Percentiles rank a stretch among this genome's conserved stretches.
Conservation (phyloP, 2,329 filamentous ascomycete genomes). For the Ilyonectria sp. region DNA sequence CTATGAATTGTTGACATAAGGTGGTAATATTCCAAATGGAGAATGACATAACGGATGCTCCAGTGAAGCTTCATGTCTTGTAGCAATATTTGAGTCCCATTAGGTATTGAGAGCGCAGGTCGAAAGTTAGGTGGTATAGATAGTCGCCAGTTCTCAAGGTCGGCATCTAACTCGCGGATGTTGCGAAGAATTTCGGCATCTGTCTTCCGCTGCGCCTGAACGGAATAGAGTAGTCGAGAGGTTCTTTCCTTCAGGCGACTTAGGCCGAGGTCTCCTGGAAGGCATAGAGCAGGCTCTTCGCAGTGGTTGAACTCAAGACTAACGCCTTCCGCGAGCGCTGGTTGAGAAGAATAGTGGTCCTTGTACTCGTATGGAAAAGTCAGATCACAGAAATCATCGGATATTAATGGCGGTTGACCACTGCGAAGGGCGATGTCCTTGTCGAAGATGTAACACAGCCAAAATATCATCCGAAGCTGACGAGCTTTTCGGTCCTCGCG, state of each 20-base stretch:
- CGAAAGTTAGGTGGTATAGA: slow-evolving; percentile 62
- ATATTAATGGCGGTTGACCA: too few relatives aligned
- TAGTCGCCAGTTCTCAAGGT: slow-evolving; percentile 68
- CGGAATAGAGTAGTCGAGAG: slow-evolving; percentile 65
- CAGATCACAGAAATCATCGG: too few relatives aligned
- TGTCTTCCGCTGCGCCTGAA: slow-evolving; percentile 62
- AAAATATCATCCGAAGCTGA: slow-evolving; percentile 63
- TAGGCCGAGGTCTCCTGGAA: slow-evolving; percentile 64
- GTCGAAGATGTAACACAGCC: slow-evolving; percentile 69
- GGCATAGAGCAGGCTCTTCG: slow-evolving; percentile 46
- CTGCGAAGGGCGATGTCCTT: slow-evolving; percentile 69
- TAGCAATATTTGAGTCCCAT: slow-evolving; percentile 46
- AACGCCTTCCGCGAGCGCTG: too few relatives aligned
- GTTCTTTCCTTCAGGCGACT: slow-evolving; percentile 68
- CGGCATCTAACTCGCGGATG: slow-evolving; percentile 70
- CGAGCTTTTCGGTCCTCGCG: slow-evolving; percentile 47
- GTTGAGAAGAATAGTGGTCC: too few relatives aligned
- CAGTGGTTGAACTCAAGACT: too few relatives aligned
- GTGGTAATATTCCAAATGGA: slow-evolving; percentile 70
- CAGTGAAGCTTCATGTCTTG: slow-evolving; percentile 46
- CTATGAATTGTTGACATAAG: slow-evolving; percentile 69
- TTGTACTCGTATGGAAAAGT: too few relatives aligned
- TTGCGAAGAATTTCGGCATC: slow-evolving; percentile 69
- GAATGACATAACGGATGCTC: slow-evolving; percentile 63
- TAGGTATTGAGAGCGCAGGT: slow-evolving; percentile 61